Conservation (phyloP, 2,329 filamentous ascomycete genomes). For the Pestalotiopsis sp. region DNA sequence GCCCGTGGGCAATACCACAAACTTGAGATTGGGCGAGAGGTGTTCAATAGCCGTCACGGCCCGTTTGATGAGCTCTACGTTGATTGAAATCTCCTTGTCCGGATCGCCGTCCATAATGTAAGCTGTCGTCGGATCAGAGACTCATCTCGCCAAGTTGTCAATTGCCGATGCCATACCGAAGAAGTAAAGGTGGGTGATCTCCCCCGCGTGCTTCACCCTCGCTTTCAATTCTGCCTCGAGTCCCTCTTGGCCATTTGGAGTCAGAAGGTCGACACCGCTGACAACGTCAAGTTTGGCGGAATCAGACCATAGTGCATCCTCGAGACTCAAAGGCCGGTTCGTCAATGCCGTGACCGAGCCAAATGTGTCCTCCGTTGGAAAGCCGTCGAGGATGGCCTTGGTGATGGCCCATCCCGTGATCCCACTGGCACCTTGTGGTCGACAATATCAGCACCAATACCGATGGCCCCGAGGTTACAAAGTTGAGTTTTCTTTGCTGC, state of each 20-base stretch:
- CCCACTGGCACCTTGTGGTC: slow-evolving; percentile 14
- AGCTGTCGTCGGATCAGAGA: slow-evolving; percentile 14
- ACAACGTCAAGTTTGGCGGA: slow-evolving; percentile 35
- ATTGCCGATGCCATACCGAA: slow-evolving; percentile 30
- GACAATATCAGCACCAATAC: neutral
- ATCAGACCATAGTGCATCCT: slow-evolving; percentile 27
- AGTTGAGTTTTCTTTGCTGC: neutral
- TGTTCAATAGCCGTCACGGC: slow-evolving; percentile 40
- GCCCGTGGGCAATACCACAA: slow-evolving; percentile 43
- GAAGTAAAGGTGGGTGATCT: slow-evolving; percentile 47
- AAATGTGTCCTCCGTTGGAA: slow-evolving; percentile 10
- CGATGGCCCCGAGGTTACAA: neutral
- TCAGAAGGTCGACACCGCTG: slow-evolving; percentile 38
- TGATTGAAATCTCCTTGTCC: slow-evolving; percentile 35
- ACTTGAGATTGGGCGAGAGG: slow-evolving; percentile 39
- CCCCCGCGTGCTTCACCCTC: slow-evolving; percentile 36
- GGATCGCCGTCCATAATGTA: slow-evolving; percentile 39
- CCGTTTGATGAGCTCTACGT: slow-evolving; percentile 40
- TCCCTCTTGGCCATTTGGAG: slow-evolving; percentile 26
- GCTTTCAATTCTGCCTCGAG: slow-evolving; percentile 36
- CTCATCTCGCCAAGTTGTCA: slow-evolving; percentile 17
- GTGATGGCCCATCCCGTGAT: slow-evolving; percentile 17
- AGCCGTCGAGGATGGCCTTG: slow-evolving; percentile 12
- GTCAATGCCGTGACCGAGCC: slow-evolving; percentile 13
- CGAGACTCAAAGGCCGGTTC: slow-evolving; percentile 8